Base-by-base conservation (phyloP, 2,329 filamentous ascomycete genomes). In the Pyricularia pennisetigena region DNA sequence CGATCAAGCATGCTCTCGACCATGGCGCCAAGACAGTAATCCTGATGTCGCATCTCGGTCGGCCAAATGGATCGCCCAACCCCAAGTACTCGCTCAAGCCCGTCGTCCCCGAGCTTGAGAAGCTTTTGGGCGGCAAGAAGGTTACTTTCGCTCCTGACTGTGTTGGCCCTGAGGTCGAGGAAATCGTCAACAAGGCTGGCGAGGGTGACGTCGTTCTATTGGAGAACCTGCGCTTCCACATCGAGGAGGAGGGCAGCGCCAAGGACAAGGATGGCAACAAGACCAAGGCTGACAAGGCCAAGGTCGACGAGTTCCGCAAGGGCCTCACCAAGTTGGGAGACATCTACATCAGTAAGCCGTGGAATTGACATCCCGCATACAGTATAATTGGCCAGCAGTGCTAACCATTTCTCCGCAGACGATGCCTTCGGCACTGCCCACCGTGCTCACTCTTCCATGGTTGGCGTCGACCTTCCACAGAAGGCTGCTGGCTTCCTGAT, bases 391-490 rank as follows among this genome's bases (percentile, higher is more conserved):
- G 14, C 12, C 32, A 35, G 10, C 49, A 28, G n/a, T n/a, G 16
- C 7, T 24, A 29, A 35, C 29, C 2, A 8, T 29, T 2, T 14
- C 30, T 30, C 23, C 23, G 0, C 73, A 96, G 93, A 99, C 82
- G 95, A 99, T 77, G 95, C 96, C 71, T 99, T 99, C 79, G 95
- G 95, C 80, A 99, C 95, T 71, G 95, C 95, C 70, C 95, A 99
- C 86, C 93, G 95, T 79, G 95, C 92, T 65, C 95, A 99, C 88
- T 97, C 93, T 81, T 98, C 94, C 80, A 99, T 99, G 95, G 95
- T 99, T 75, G 95, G 95, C 76, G 87, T 97, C 72, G 89, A 97
- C 73, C 90, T 99, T 65, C 94, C 94, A 74, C 93, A 98, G 81
- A 97, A 97, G 86, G 95, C 95, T 10, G 92, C 94, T 69, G 95